These are phyloP conservation scores for Dactylonectria estremocensis DNA, from an alignment of 2,329 filamentous ascomycete genomes.

Conservation along the genomic window DNA sequence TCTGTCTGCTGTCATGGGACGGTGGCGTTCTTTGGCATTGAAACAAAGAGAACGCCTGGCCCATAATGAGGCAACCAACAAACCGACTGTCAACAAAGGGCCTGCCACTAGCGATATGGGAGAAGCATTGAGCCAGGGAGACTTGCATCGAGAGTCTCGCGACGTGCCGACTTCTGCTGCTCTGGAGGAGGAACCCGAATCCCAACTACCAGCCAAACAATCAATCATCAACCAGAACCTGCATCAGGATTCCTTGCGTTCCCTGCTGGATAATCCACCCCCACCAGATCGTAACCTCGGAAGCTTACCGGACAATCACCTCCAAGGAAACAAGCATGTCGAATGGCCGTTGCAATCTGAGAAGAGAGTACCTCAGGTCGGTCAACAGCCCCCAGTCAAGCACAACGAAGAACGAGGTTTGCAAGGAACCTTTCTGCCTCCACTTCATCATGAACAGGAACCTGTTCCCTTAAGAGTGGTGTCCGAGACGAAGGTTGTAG, in stretches of 20 bases:
- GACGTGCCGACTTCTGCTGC: neutral
- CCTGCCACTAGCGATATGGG: constrained; percentile 22
- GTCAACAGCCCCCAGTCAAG: neutral
- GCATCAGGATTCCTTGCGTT: constrained; percentile 21
- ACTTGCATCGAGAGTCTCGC: neutral
- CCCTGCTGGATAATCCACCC: constrained; percentile 18
- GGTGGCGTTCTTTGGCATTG: constrained; percentile 44
- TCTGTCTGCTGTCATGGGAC: constrained; percentile 42
- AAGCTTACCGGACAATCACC: neutral
- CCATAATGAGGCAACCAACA: constrained; percentile 31
- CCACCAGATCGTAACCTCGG: neutral
- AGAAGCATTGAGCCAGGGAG: neutral
- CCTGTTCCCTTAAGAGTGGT: neutral
- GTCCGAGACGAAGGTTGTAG: neutral
- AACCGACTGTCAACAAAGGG: constrained; percentile 35
- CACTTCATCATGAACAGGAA: neutral
- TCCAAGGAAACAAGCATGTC: neutral
- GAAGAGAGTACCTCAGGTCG: neutral
- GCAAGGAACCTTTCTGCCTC: neutral
- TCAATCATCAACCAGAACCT: neutral
- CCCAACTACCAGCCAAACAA: neutral
- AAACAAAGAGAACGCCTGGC: constrained; percentile 31
- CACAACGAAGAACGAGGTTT: neutral
- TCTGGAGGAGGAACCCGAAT: neutral
- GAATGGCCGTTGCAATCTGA: neutral